These are phyloP conservation scores for Dichotomopilus funicola DNA, from an alignment of 2,329 filamentous ascomycete genomes.

Conservation along the genomic window DNA sequence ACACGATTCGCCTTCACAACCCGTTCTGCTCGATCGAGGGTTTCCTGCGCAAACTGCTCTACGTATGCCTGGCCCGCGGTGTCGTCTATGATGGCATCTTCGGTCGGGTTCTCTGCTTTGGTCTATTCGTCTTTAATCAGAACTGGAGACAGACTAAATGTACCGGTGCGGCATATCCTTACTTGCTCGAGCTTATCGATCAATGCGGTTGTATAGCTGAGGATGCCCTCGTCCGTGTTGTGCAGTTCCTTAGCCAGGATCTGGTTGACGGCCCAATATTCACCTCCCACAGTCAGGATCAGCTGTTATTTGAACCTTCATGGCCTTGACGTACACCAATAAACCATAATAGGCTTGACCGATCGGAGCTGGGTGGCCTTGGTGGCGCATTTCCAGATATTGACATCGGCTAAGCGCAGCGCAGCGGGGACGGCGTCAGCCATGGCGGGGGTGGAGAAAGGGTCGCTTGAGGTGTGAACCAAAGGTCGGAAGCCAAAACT, in stretches of 20 bases:
- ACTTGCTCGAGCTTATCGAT: constrained; percentile 89
- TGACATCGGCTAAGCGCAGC: constrained; percentile 74
- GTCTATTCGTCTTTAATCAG: constrained; percentile 39
- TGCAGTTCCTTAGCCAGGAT: constrained; percentile 79
- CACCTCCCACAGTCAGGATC: constrained; percentile 47
- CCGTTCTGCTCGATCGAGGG: constrained; percentile 76
- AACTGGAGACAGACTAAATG: not conserved
- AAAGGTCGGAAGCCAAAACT: not conserved
- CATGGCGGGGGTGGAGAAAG: constrained; percentile 45
- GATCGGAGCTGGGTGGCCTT: constrained; percentile 78
- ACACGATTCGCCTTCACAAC: constrained; percentile 77
- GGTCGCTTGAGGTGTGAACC: not conserved
- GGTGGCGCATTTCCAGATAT: constrained; percentile 63
- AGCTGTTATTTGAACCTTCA: no score
- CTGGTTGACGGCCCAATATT: constrained; percentile 89
- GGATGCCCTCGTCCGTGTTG: constrained; percentile 67
- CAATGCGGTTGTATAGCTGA: constrained; percentile 70
- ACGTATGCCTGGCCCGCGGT: constrained; percentile 83
- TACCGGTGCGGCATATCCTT: constrained; percentile 19
- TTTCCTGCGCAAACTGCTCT: constrained; percentile 87
- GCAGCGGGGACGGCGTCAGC: constrained; percentile 61
- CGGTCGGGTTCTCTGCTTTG: constrained; percentile 64
- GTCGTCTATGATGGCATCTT: constrained; percentile 83
- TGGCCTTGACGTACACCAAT: constrained; percentile 69
- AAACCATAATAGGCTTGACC: constrained; percentile 80